These are phyloP conservation scores for Wickerhamiella spandovensis DNA, from an alignment of 805 yeast genomes.

Conservation along the genomic window DNA sequence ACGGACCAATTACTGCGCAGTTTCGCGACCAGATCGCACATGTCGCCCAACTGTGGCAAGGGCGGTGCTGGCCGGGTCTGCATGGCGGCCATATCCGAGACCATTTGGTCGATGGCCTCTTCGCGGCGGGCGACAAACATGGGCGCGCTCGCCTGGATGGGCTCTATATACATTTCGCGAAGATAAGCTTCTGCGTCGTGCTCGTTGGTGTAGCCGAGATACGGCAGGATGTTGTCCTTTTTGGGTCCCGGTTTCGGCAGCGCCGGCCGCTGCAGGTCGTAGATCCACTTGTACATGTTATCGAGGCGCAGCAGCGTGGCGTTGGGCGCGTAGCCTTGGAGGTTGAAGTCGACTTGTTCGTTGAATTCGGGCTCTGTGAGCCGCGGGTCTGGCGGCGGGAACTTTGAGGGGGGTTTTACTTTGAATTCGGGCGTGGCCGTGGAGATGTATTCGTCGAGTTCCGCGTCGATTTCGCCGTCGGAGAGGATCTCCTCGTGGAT, in stretches of 20 bases:
- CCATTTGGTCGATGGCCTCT: conserved; percentile 11
- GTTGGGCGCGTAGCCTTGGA: not conserved
- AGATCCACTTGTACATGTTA: conserved; percentile 6
- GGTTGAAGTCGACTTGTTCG: conserved; percentile 5
- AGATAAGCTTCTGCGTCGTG: conserved; percentile 10
- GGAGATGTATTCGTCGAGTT: not conserved
- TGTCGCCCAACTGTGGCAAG: not conserved
- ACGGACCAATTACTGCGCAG: not conserved
- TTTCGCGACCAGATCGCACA: not conserved
- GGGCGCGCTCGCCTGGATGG: conserved; percentile 8
- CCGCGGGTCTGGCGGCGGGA: conserved; percentile 6
- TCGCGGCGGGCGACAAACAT: conserved; percentile 8
- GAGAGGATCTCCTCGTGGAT: not conserved
- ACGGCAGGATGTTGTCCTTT: not conserved
- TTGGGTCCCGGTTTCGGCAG: not conserved
- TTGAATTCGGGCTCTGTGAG: not conserved
- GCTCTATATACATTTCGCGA: conserved; percentile 16
- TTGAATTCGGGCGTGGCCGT: not conserved
- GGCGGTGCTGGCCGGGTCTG: not conserved
- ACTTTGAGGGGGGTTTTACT: not conserved
- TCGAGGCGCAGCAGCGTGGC: conserved; percentile 6
- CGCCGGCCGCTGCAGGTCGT: conserved; percentile 3
- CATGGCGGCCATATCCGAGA: conserved; percentile 8
- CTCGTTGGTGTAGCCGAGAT: conserved; percentile 5
- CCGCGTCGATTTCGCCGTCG: not conserved